Conservation (phyloP, 2,329 filamentous ascomycete genomes). For the Cercospora sp. region DNA sequence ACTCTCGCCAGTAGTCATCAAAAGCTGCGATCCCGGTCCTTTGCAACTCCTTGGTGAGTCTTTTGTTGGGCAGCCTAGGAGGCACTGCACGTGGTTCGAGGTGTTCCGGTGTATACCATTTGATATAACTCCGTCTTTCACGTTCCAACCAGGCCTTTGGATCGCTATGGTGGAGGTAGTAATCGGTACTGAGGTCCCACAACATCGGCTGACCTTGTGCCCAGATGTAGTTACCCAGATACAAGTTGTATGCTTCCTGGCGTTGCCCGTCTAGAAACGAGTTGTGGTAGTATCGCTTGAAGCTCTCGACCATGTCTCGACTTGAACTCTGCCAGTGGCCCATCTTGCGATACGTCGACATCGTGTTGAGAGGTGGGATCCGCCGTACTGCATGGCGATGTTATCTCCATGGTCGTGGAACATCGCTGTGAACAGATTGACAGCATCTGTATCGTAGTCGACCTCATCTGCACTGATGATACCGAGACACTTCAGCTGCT, state of each 20-base stretch:
- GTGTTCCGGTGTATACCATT: slow-evolving; percentile 79
- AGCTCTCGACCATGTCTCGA: slow-evolving; percentile 97
- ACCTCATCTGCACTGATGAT: slow-evolving; percentile 77
- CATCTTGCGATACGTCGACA: slow-evolving; percentile 98
- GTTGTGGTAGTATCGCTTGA: slow-evolving; percentile 99
- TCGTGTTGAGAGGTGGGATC: slow-evolving; percentile 96
- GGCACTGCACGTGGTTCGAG: slow-evolving; percentile 66
- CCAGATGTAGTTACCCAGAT: slow-evolving; percentile 94
- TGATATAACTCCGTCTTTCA: slow-evolving; percentile 69
- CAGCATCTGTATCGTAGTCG: slow-evolving; percentile 91
- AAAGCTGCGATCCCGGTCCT: slow-evolving; percentile 57
- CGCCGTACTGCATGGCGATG: slow-evolving; percentile 95
- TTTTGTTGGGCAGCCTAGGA: slow-evolving; percentile 34
- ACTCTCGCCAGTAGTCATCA: slow-evolving; percentile 97
- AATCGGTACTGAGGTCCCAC: slow-evolving; percentile 93
- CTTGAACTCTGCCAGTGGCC: slow-evolving; percentile 99
- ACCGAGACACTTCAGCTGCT: slow-evolving; percentile 88
- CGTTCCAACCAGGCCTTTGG: slow-evolving; percentile 71
- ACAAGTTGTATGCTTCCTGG: slow-evolving; percentile 96
- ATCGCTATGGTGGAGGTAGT: slow-evolving; percentile 89
- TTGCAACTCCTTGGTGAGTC: slow-evolving; percentile 10
- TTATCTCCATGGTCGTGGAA: slow-evolving; percentile 95
- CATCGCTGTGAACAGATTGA: slow-evolving; percentile 97
- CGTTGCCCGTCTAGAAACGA: slow-evolving; percentile 96
- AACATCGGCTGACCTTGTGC: slow-evolving; percentile 86